phyloP scores from a whole-genome alignment of 805 yeast genomes.

The Schwanniomyces pseudopolymorphus region DNA sequence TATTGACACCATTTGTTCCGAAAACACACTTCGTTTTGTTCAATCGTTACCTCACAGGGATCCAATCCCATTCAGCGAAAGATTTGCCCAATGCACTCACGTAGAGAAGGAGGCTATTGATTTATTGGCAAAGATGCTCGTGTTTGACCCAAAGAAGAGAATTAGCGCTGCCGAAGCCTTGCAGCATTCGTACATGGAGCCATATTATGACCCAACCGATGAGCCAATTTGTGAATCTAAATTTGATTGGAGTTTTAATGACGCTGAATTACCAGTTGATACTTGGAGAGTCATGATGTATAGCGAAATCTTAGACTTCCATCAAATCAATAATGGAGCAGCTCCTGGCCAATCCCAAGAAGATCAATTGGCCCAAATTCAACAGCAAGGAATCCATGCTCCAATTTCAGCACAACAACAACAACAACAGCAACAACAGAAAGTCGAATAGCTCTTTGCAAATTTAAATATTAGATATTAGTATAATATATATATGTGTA shows the following conservation, averaged over 20 bases:
- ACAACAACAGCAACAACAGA: constrained; percentile 13
- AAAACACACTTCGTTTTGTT: constrained; percentile 91
- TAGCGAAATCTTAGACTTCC: constrained; percentile 93
- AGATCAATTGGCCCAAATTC: constrained; percentile 23
- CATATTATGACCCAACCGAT: constrained; percentile 96
- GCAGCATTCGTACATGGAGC: constrained; percentile 86
- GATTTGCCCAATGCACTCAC: constrained; percentile 62
- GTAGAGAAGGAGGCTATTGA: constrained; percentile 88
- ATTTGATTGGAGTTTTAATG: constrained; percentile 98
- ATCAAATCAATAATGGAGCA: constrained; percentile 55
- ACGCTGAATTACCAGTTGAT: constrained; percentile 95
- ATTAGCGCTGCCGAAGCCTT: constrained; percentile 90
- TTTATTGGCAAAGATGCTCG: constrained; percentile 82
- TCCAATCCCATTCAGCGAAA: constrained; percentile 81
- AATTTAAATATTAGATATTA: background rate
- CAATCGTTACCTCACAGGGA: constrained; percentile 90
- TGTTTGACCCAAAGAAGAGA: constrained; percentile 93
- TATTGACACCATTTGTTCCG: constrained; percentile 92
- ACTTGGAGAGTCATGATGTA: constrained; percentile 99
- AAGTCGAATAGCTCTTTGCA: constrained; percentile 10
- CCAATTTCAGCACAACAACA: constrained; percentile 9
- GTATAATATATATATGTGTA: background rate
- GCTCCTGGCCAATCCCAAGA: constrained; percentile 12
- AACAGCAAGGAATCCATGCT: constrained; percentile 28
- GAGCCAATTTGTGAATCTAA: constrained; percentile 92